Base-by-base conservation (phyloP, 1,284 basidiomycete genomes). In the Mycosarcoma maydis region DNA sequence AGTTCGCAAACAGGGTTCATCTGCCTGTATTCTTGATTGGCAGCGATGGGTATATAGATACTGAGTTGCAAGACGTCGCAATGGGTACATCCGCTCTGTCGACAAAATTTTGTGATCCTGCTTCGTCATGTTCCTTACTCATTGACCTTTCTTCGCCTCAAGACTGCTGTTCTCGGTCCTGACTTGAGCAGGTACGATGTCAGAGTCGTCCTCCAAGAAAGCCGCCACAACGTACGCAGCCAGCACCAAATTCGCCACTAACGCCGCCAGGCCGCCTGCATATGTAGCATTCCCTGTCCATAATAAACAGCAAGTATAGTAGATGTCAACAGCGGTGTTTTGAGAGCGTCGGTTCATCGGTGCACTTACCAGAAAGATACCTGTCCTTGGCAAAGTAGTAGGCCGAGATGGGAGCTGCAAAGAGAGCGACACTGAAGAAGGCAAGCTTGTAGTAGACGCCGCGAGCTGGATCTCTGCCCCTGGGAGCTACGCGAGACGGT, bases 191-290 rank as follows among this genome's bases (percentile, higher is more conserved):
- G 53, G 38, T 16, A n/a, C 34, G 13, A 44, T 13, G 17, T 56
- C 48, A 13, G 55, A 52, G 45, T 66, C 55, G 37, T 80, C 79
- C 42, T 81, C 80, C 16, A 80, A 46, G 37, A 80, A 81, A 9
- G 78, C 78, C 1, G 66, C 62, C 3, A 80, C 60, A 13, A 81
- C 67, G 53, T 81, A 81, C 6, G 66, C 75, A 2, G 72, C 61
- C 13, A 81, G 52, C 1, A 81, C 77, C n/a, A 81, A 16, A 50
- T 81, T 81, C 7, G 60, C 80, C 7, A 80, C 72, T 3, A 80
- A n/a, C 6, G 80, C 80, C 4, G 80, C 80, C 17, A 80, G 41
- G 13, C 77, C 80, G 2, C 80, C 80, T 3, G 80, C 77, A 24
- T 75, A 77, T 3, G 77, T 80, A n/a, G 75, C 45, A 50, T 81